Percentiles rank a stretch among this genome's conserved stretches.
phyloP scores from a whole-genome alignment of 164 flowering plant genomes.

The Tetracentron sinense region DNA sequence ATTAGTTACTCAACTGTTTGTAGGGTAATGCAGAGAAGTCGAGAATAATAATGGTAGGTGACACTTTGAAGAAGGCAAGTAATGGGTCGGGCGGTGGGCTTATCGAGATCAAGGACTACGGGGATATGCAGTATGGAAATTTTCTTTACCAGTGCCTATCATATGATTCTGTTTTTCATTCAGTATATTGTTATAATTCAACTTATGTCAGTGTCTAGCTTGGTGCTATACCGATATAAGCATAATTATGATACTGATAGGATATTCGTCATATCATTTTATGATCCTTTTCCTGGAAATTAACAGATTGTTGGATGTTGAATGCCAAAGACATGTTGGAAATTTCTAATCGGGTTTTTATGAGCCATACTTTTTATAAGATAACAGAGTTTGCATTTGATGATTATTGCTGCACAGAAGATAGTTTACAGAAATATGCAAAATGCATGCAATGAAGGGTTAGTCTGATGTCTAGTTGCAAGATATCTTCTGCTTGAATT shows the following conservation, averaged over 20 bases:
- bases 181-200: too few species aligned
- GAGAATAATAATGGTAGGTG: constrained; percentile 91
- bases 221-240: background rate
- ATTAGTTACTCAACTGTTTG: constrained; percentile 4
- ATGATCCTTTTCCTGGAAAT: background rate
- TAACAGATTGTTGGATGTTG: background rate
- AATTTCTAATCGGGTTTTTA: too few species aligned
- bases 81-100: constrained; percentile 52
- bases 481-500: too few species aligned
- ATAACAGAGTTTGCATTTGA: background rate
- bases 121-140: constrained; percentile 59
- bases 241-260: background rate
- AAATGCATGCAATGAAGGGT: background rate
- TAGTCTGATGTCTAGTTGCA: background rate
- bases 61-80: constrained; percentile 73
- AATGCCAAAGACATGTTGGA: background rate
- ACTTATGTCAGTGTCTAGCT: background rate
- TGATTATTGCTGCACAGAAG: background rate
- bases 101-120: constrained; percentile 58
- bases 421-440: background rate
- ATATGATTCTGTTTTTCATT: background rate
- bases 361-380: background rate
- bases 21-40: constrained; percentile 95
- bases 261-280: too few species aligned
- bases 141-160: constrained; percentile 1